Evolutionary conservation across 306 rosid species (phyloP).

Genomic region (Cucurbita argyrosperma): DNA sequence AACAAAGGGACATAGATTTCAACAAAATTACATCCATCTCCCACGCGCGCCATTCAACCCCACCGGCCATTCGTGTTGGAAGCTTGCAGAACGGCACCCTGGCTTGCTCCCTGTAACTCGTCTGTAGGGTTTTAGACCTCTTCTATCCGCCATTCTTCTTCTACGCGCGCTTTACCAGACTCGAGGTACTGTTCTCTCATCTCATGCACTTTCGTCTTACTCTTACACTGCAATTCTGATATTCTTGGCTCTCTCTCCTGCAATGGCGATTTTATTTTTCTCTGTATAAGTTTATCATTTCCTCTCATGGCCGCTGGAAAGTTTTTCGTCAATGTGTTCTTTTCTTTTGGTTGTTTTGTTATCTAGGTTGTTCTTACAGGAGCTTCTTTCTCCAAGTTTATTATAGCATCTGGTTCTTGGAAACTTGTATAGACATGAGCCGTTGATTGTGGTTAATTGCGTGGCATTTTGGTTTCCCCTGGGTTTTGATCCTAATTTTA

Average conservation of each 20-base stretch:
- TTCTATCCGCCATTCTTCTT: neutral
- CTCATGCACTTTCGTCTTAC: neutral
- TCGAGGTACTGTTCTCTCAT: neutral
- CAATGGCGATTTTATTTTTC: neutral
- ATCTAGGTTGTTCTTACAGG: neutral
- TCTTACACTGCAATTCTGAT: neutral
- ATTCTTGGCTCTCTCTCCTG: neutral
- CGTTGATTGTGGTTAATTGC: neutral
- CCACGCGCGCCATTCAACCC: neutral
- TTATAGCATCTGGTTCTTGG: neutral
- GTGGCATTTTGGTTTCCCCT: too few relatives aligned
- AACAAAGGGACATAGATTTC: neutral
- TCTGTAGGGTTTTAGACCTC: constrained; percentile 1
- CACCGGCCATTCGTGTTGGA: neutral
- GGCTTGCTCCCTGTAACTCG: neutral
- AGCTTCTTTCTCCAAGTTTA: neutral
- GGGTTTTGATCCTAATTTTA: too few relatives aligned
- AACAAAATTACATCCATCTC: neutral
- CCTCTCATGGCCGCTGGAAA: neutral
- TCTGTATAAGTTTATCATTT: neutral
- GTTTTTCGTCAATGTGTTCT: neutral
- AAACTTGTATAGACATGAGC: neutral
- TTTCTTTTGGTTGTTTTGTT: neutral
- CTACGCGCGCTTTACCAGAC: neutral
- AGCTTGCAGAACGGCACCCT: neutral